Evolutionary conservation across 371 early-diverging fungal species (phyloP), one percentile per base, ranked within the genome.

Genomic region (Apophysomyces elegans): DNA sequence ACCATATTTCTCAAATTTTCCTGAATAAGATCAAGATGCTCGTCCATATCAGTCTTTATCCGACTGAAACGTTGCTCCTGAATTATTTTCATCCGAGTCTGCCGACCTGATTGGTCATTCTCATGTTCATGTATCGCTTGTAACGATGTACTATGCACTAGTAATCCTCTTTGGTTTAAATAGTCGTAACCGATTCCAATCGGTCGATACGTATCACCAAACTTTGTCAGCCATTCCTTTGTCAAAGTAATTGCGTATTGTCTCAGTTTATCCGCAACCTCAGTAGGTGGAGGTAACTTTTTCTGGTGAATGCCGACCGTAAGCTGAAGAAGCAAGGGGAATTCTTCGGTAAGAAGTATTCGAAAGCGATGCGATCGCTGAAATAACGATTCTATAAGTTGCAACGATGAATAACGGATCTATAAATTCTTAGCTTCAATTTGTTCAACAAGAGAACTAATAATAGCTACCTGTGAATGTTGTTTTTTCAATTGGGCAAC

Each of bases 291-390:
- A 35, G 92, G 90, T 21, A 90, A 68, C 0, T 70, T 64, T 16
- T 76, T 64, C 38, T 78, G 76, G 39, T 88, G 84, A 5, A 89
- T 78, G 6, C 92, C 92, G 14, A 87, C 71, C 0, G 84, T 75
- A 8, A 90, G 74, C 37, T 80, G 75, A 21, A 88, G 65, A 59
- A 88, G 81, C 8, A 73, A 63, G 8, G 87, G 87, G 35, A 89
- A 84, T 38, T 84, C 84, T 1, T 80, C 80, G 0, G 80, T 75
- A 2, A 88, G 61, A 1, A 88, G 67, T 14, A 74, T 69, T 18
- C 92, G 82, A 69, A 91, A 89, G 14, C 70, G 73, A 62, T 91
- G 90, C 5, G 91, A 91, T 1, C 92, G 86, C 8, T 74, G 70
- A 65, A 91, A 91, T 9, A 92, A 72, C 63, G 84, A 84, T 58